Conservation (phyloP, 176 grass and related monocot species). For the Oryza glumipatula region DNA sequence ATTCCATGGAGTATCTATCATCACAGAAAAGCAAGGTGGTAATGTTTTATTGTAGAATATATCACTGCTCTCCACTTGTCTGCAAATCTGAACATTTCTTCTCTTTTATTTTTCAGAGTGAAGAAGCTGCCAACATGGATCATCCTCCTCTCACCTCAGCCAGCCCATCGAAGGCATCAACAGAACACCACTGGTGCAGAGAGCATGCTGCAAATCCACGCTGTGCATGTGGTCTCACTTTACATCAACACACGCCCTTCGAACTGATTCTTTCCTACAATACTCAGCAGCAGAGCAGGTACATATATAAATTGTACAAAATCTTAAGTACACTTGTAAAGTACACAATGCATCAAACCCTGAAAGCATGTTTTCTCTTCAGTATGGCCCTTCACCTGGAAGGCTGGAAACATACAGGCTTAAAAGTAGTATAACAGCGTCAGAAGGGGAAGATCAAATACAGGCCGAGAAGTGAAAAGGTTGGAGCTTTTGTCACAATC, state of each 20-base stretch:
- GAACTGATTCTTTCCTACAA: conserved; percentile 46
- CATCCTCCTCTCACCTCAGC: conserved; percentile 15
- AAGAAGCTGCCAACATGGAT: conserved; percentile 34
- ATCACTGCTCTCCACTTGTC: conserved; percentile 18
- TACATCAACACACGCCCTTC: conserved; percentile 31
- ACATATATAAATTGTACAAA: background rate
- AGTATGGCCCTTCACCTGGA: background rate
- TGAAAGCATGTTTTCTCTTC: background rate
- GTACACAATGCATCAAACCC: background rate
- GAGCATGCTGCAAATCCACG: conserved; percentile 56
- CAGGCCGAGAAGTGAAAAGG: background rate
- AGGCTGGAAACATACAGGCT: background rate
- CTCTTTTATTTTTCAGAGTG: background rate
- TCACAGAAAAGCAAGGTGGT: conserved; percentile 8
- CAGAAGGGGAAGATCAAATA: background rate
- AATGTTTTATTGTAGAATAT: conserved; percentile 9
- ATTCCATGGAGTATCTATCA: conserved; percentile 4
- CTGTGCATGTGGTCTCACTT: conserved; percentile 40
- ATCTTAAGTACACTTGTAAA: background rate
- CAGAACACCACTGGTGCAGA: conserved; percentile 41
- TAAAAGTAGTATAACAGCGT: background rate
- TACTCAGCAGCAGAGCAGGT: background rate
- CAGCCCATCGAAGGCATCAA: conserved; percentile 28
- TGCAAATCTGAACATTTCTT: background rate
- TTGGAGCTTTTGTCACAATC: background rate